These are phyloP conservation scores for Blepharisma undulans DNA, from an alignment of 169 alveolate genomes.

Conservation along the genomic window DNA sequence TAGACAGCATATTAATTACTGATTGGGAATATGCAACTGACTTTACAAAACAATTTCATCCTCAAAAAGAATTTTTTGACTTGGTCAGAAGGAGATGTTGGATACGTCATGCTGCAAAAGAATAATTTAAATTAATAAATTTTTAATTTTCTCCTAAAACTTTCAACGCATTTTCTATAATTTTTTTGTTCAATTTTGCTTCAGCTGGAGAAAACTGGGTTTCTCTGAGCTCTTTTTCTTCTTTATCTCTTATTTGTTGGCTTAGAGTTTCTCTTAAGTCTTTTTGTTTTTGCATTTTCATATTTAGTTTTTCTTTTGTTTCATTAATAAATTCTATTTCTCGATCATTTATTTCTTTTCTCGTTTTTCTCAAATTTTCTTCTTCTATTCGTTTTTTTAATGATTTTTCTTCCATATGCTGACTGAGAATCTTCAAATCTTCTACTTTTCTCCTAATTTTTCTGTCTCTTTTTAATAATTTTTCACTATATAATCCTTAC, in stretches of 20 bases:
- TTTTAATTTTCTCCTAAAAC: neutral
- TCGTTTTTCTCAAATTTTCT: neutral
- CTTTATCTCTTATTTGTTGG: neutral
- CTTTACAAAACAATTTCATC: neutral
- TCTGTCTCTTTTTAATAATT: neutral
- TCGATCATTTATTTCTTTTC: neutral
- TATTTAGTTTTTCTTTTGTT: neutral
- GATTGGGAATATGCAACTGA: conserved; percentile 3
- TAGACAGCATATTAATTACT: neutral
- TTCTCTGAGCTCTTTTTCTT: neutral
- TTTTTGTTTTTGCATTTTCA: neutral
- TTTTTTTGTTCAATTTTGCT: neutral
- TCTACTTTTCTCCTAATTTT: neutral
- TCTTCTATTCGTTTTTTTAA: neutral
- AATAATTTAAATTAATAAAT: no score
- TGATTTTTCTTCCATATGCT: neutral
- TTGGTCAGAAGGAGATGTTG: neutral
- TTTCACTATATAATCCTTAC: neutral
- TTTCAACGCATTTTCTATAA: neutral
- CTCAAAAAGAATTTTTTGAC: neutral
- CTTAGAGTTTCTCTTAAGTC: neutral
- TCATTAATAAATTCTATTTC: neutral
- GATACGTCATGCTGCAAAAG: neutral
- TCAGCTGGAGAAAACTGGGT: neutral
- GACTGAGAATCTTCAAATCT: neutral